Percentiles rank a stretch among this genome's conserved stretches.
Evolutionary conservation across 2,329 filamentous ascomycete species (phyloP).

Genomic region (Ilyonectria sp.): DNA sequence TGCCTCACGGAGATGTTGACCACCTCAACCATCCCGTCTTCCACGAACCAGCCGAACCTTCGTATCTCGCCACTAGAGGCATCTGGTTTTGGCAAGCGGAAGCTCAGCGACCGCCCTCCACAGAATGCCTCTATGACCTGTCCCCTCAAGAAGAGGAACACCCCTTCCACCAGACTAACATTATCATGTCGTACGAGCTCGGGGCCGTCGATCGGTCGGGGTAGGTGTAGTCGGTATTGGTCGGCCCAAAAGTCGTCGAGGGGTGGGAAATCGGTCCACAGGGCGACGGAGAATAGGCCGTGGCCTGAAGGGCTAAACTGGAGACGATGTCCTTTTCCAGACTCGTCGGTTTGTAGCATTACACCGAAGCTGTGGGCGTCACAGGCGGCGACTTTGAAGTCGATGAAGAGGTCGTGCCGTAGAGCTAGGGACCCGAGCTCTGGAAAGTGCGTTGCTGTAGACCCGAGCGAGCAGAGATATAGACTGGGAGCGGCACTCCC

Average conservation of each 20-base stretch:
- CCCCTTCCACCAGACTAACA: constrained; percentile 45
- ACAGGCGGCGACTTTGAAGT: constrained; percentile 44
- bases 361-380: constrained; percentile 50
- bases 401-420: constrained; percentile 40
- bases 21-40: constrained; percentile 49
- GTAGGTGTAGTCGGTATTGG: constrained; percentile 52
- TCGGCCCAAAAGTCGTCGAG: constrained; percentile 58
- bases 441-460: constrained; percentile 46
- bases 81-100: constrained; percentile 43
- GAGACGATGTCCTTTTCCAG: constrained; percentile 47
- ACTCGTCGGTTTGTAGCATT: constrained; percentile 47
- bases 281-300: constrained; percentile 47
- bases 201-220: constrained; percentile 52
- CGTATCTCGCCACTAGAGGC: constrained; percentile 33
- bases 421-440: constrained; percentile 39
- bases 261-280: constrained; percentile 51
- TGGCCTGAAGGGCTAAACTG: constrained; percentile 41
- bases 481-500: constrained; percentile 44
- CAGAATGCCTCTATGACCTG: constrained; percentile 50
- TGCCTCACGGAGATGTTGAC: constrained; percentile 46
- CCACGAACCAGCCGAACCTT: constrained; percentile 51
- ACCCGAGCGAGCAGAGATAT: constrained; percentile 46
- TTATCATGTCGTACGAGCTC: constrained; percentile 53
- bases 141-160: constrained; percentile 46
- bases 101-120: constrained; percentile 50